Percentiles rank a stretch among this genome's conserved stretches.
Conservation (phyloP, 208 protist genomes). For the Acanthamoeba triangularis region DNA sequence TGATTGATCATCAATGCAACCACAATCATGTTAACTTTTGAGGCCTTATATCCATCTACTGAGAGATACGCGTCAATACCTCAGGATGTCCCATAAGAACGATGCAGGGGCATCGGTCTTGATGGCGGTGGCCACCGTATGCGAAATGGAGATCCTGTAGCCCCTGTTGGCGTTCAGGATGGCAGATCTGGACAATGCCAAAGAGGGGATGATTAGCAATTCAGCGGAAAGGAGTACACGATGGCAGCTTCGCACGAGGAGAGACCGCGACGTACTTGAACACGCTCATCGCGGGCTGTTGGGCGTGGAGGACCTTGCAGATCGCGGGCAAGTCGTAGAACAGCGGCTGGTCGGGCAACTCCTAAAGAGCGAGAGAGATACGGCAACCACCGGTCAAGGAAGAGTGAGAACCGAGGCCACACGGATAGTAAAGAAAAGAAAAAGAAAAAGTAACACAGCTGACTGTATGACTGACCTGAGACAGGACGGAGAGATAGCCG, state of each 20-base stretch:
- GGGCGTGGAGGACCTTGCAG: slow-evolving; percentile 78
- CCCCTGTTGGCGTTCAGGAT: slow-evolving; percentile 84
- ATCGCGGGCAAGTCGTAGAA: slow-evolving; percentile 84
- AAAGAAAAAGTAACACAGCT: too few species aligned
- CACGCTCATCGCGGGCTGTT: slow-evolving; percentile 26
- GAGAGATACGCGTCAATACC: too few species aligned
- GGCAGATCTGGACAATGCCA: slow-evolving; percentile 67
- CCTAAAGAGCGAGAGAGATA: too few species aligned
- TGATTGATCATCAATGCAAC: background rate
- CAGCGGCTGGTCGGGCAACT: slow-evolving; percentile 87
- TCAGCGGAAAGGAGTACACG: too few species aligned
- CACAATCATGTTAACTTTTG: background rate
- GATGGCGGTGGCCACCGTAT: slow-evolving; percentile 84
- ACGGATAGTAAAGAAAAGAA: too few species aligned
- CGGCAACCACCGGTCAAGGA: too few species aligned
- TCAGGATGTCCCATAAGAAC: slow-evolving; percentile 51
- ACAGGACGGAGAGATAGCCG: slow-evolving; percentile 58
- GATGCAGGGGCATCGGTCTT: slow-evolving; percentile 92
- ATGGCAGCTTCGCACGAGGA: background rate
- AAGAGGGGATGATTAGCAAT: too few species aligned
- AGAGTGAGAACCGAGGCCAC: too few species aligned
- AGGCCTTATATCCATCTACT: too few species aligned
- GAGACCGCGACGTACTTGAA: slow-evolving; percentile 57
- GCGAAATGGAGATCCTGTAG: slow-evolving; percentile 88
- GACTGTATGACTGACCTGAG: background rate